Base-by-base conservation (phyloP, 2,329 filamentous ascomycete genomes). In the Xylaria hypoxylon region DNA sequence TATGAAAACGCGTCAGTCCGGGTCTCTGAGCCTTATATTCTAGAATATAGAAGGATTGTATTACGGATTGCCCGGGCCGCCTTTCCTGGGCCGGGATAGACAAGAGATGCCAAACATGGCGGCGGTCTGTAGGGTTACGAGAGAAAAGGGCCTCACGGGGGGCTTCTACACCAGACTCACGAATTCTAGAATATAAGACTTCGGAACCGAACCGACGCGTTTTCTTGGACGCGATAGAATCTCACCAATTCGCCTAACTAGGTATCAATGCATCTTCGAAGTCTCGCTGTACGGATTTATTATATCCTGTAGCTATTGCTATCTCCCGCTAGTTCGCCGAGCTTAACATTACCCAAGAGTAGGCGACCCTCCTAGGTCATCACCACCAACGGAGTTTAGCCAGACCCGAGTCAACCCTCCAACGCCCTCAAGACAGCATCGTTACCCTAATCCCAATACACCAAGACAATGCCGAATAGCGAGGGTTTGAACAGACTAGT, bases 281-380 rank as follows among this genome's bases (percentile, higher is more conserved):
- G 15, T 44, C 26, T 35, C 24, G 7, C 15, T 40, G 6, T 59
- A 38, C 2, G 45, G 22, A 58, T 44, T 24, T 33, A 53, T 63
- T 24, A 33, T 50, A 26, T 44, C 40, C 52, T 50, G 24, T 38
- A 24, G 26, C 24, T 53, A 59, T 44, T 45, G 31, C 15, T 45
- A 35, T 50, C 33, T 59, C 47, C 22, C 42, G 13, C 40, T 26
- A 56, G 33, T 51, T 28, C 8, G 48, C 48, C 26, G 5, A 53
- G 40, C 31, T 52, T 56, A 52, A n/a, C 33, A 58, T 57, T 47
- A 52, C 31, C 48, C 50, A 59, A 56, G 26, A 59, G 24, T n/a
- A 42, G n/a, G 15, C 42, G 3, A 31, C 35, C 28, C 33, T 35
- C 47, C 22, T 44, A 42, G n/a, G 35, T 8, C 24, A 24, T 26